Evolutionary conservation across 139 green algal genomes (phyloP), one percentile per base, ranked within the genome.

Genomic region (Yamagishiella unicocca): DNA sequence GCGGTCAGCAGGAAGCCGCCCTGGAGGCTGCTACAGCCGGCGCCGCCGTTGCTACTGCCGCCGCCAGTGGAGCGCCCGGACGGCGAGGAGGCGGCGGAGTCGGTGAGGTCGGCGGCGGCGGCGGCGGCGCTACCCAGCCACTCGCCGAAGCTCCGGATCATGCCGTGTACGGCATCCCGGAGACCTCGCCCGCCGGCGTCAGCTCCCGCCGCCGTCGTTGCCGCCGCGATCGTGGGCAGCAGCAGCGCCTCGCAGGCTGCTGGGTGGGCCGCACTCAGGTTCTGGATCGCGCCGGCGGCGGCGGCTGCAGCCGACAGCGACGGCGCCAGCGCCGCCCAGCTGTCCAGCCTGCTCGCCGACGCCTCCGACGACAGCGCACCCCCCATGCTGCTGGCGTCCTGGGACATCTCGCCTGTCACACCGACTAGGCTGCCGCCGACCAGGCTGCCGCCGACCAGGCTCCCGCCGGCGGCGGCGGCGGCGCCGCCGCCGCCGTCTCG

Each of bases 221-320:
- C 31, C 54, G 67, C 40, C n/a, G 53, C 35, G 14, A 40, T 6
- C 55, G 38, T 8, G 19, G 42, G 54, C 40, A 66, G 61, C 79
- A 85, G 61, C 58, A 85, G 79, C 40, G 61, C 61, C 38, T 12
- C 45, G 31, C 79, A 85, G 2, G 58, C 42, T 1, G n/a, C 7
- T 40, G 42, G 24, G 79, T 75, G 40, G 8, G 17, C 12, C 8
- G 79, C 58, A 10, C 37, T 85, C 22, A 85, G 40, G 58, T 85
- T 85, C 61, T 85, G 79, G 6, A 85, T 45, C 33, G 79, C 61
- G 43, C 79, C 79, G 29, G 79, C 79, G 21, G 61, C 79, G 29
- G 79, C 79, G 22, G 79, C 58, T 19, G 79, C 79, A 9, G 79
- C 79, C 17, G 79, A 85, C 79, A 85, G 29, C 40, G 61, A 62